These are phyloP conservation scores for Suillus fuscotomentosus DNA, from an alignment of 768 basidiomycete species.

Conservation along the genomic window DNA sequence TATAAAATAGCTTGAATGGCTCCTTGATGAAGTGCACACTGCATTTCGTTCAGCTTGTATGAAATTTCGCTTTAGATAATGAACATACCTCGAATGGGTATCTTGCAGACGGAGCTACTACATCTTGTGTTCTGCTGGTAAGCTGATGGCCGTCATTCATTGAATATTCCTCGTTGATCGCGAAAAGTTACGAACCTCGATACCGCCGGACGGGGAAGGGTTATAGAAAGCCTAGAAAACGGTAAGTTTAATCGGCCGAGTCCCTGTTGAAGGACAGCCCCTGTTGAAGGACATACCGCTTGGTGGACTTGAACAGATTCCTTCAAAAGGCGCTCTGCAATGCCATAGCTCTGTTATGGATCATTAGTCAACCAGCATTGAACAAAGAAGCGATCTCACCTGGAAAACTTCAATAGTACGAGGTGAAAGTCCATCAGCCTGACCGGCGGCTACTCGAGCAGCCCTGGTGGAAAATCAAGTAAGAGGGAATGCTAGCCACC, in stretches of 20 bases:
- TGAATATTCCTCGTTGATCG: background rate
- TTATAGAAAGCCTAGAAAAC: slow-evolving; percentile 68
- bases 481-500: background rate
- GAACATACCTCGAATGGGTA: slow-evolving; percentile 65
- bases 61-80: background rate
- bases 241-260: background rate
- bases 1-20: slow-evolving; percentile 33
- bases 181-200: slow-evolving; percentile 41
- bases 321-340: slow-evolving; percentile 57
- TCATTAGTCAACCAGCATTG: background rate
- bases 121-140: slow-evolving; percentile 58
- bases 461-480: slow-evolving; percentile 12
- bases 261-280: slow-evolving; percentile 19
- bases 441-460: slow-evolving; percentile 18
- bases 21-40: slow-evolving; percentile 36
- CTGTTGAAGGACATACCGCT: slow-evolving; percentile 44
- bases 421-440: slow-evolving; percentile 28
- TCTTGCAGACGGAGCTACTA: slow-evolving; percentile 58
- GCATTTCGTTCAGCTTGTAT: background rate
- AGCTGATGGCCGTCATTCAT: slow-evolving; percentile 38
- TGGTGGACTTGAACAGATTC: slow-evolving; percentile 67
- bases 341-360: slow-evolving; percentile 63
- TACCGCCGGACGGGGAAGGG: slow-evolving; percentile 57
- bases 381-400: slow-evolving; percentile 18
- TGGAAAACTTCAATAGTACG: slow-evolving; percentile 44